These are phyloP conservation scores for Sugiyamaella sp. DNA, from an alignment of 1,139 yeast species.

Conservation along the genomic window DNA sequence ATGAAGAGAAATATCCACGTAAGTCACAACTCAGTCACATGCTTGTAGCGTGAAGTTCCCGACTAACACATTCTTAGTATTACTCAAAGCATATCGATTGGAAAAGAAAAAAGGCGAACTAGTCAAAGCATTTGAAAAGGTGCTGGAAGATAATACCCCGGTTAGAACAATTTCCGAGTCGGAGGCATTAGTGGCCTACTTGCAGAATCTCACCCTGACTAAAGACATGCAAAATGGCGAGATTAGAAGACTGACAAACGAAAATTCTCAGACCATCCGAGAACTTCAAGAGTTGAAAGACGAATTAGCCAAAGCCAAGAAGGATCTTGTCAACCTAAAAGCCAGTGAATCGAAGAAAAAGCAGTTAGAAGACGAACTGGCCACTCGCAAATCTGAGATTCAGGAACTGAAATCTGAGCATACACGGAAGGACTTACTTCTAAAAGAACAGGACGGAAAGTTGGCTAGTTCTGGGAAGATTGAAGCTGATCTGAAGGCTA, in stretches of 20 bases:
- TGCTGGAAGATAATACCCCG: constrained; percentile 80
- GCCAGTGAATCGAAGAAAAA: neutral
- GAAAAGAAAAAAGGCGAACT: constrained; percentile 73
- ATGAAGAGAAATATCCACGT: constrained; percentile 86
- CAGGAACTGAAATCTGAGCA: neutral
- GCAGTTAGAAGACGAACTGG: neutral
- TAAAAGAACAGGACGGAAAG: neutral
- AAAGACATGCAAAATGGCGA: constrained; percentile 61
- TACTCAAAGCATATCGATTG: constrained; percentile 79
- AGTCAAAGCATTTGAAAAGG: constrained; percentile 66
- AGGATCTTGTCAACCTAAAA: constrained; percentile 9
- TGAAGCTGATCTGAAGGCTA: constrained; percentile 7
- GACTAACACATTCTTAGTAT: constrained; percentile 29
- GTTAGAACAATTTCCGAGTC: constrained; percentile 73
- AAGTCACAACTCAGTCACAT: constrained; percentile 7
- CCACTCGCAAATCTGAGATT: neutral
- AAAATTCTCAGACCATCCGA: constrained; percentile 17
- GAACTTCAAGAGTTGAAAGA: constrained; percentile 26
- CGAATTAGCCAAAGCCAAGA: constrained; percentile 1
- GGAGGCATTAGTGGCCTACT: constrained; percentile 67
- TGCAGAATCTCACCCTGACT: constrained; percentile 64
- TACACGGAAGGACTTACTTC: neutral
- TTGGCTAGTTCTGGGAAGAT: neutral
- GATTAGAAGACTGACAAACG: constrained; percentile 46
- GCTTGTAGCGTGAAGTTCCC: neutral